Evolutionary conservation across 257 asterid genomes (phyloP).

Genomic region (Vinca minor): DNA sequence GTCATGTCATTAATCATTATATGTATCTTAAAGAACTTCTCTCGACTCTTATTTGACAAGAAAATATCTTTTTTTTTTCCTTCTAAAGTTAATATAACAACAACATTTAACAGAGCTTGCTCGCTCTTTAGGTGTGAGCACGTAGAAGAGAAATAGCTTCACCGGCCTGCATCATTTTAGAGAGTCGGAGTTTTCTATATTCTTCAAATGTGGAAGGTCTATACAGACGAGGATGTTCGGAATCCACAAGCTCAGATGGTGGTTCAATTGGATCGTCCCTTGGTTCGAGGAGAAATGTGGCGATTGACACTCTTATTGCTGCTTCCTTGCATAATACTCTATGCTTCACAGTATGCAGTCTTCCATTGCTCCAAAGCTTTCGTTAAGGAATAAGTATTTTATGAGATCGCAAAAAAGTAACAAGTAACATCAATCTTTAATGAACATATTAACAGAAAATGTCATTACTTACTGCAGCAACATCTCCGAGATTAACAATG

Average conservation of each 20-base stretch:
- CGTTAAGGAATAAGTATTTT: not conserved
- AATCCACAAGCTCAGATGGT: conserved; percentile 16
- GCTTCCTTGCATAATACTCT: conserved; percentile 26
- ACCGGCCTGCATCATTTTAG: conserved; percentile 17
- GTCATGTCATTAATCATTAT: not conserved
- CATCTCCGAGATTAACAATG: conserved; percentile 59
- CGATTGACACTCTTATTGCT: conserved; percentile 19
- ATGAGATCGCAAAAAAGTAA: not conserved
- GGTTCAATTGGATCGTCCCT: conserved; percentile 16
- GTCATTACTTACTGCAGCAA: conserved; percentile 18
- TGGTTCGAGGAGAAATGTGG: conserved; percentile 23
- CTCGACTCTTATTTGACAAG: not conserved
- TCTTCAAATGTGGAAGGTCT: conserved; percentile 13
- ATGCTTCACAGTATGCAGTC: conserved; percentile 19
- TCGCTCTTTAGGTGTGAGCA: not conserved
- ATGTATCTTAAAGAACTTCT: not conserved
- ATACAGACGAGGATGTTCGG: conserved; percentile 14
- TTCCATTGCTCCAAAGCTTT: conserved; percentile 28
- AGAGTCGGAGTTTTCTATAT: conserved; percentile 17
- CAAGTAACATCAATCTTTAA: not conserved
- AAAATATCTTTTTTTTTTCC: not conserved
- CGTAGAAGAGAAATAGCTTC: conserved; percentile 20
- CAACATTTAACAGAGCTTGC: not conserved
- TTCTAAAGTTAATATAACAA: not conserved
- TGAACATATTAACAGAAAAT: not conserved